Evolutionary conservation across 1,284 basidiomycete species (phyloP), one percentile per base, ranked within the genome.

Genomic region (Schizophyllum commune): DNA sequence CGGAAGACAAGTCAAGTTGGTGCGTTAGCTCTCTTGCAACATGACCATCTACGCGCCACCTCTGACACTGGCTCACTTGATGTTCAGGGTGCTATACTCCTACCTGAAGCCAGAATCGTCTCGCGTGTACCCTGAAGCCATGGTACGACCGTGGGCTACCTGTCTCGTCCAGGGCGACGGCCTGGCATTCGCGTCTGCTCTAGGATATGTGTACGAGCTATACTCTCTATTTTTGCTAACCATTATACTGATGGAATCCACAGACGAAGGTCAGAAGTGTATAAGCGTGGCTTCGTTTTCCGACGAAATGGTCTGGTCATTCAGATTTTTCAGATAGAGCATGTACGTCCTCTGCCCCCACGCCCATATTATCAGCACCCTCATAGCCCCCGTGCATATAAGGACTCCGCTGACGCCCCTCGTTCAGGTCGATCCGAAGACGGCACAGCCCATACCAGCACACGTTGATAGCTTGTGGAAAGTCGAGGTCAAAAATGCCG

Each of bases 251-350:
- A 39, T 47, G 55, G 56, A 32, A 58, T 57, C 21, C 58, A 54
- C 61, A 90, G 88, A 21, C 82, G 81, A 51, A 79, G 85, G 58
- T 84, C 86, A 22, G 88, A 91, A 71, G 84, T 89, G 58, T 91
- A 87, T 75, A 92, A 89, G 73, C 82, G 83, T 54, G 89, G 89
- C 32, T 91, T 89, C 68, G 73, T 84, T 20, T 92, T 92, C 68
- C 77, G 87, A 51, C 76, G 86, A 61, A 89, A 89, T 0, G 69
- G 76, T 9, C 75, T 92, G 20, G 75, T 88, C 15, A 88, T 92
- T 60, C 83, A 88, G 65, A 89, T 92, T 85, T 90, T 88, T 70
- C 89, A 91, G 70, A 88, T 91, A 71, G 90, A 91, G 72, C 84
- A 88, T 72, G 88, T 85, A 70, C 62, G 68, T 69, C 22, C 57